phyloP scores from a whole-genome alignment of 305 asterid species.

The Andrographis paniculata region DNA sequence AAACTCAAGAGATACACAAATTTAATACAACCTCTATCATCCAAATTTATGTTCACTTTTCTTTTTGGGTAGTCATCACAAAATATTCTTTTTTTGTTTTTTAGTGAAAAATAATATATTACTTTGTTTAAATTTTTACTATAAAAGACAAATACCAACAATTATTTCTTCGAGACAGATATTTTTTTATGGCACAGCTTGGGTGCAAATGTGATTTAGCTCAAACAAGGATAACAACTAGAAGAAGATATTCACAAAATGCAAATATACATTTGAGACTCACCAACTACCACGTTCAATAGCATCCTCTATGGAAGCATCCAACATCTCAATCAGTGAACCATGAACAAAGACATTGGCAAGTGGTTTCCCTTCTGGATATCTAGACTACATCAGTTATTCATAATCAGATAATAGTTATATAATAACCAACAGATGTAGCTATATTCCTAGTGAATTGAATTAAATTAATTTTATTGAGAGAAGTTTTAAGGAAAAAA shows the following conservation, averaged over 20 bases:
- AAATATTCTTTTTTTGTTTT: too few species aligned
- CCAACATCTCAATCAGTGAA: slow-evolving; percentile 82
- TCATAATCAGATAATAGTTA: slow-evolving; percentile 22
- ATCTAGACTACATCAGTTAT: slow-evolving; percentile 60
- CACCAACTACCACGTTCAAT: slow-evolving; percentile 90
- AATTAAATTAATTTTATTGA: slow-evolving; percentile 5
- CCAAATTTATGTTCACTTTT: too few species aligned
- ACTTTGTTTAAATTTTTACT: too few species aligned
- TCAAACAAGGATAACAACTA: background rate
- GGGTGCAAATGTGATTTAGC: background rate
- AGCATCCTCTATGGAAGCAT: slow-evolving; percentile 85
- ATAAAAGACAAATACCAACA: too few species aligned
- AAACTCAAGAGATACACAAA: too few species aligned
- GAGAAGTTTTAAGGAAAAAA: slow-evolving; percentile 11
- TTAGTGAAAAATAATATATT: too few species aligned
- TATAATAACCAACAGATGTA: slow-evolving; percentile 3
- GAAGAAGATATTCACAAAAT: slow-evolving; percentile 5
- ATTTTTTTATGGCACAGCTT: background rate
- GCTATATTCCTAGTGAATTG: background rate
- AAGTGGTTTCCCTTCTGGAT: slow-evolving; percentile 85
- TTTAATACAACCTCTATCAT: too few species aligned
- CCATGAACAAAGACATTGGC: slow-evolving; percentile 64
- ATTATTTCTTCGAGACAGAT: too few species aligned
- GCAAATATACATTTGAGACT: slow-evolving; percentile 24
- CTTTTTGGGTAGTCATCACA: too few species aligned